Percentiles rank a stretch among this genome's conserved stretches.
phyloP scores from a whole-genome alignment of 257 asterid species.

The Forsythia viridissima region DNA sequence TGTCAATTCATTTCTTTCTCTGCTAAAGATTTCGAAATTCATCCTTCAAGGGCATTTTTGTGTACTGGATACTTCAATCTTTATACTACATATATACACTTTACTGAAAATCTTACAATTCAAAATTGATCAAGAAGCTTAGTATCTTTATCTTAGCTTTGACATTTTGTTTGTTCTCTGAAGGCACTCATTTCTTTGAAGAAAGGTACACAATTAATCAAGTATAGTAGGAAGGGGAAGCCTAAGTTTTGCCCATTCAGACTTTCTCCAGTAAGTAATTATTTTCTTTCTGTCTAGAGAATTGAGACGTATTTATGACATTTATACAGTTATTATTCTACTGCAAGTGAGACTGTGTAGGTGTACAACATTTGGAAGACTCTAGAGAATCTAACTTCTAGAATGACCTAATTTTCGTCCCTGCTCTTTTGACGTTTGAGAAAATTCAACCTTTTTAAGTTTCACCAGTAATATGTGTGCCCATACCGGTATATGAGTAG shows the following conservation, averaged over 20 bases:
- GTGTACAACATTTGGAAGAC: background rate
- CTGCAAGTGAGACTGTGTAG: background rate
- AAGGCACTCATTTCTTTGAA: constrained; percentile 86
- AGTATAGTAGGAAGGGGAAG: constrained; percentile 96
- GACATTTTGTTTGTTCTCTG: constrained; percentile 21
- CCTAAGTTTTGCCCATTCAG: constrained; percentile 91
- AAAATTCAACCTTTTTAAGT: background rate
- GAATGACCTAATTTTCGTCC: background rate
- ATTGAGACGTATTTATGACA: background rate
- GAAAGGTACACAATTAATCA: constrained; percentile 91
- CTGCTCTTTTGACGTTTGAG: background rate
- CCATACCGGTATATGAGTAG: background rate
- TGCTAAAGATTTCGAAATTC: background rate
- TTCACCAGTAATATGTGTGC: background rate
- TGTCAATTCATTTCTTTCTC: background rate
- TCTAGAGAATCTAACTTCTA: background rate
- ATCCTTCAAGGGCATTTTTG: background rate
- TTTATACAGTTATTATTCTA: background rate
- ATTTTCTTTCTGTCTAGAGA: background rate
- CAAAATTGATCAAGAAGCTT: background rate
- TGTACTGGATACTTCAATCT: background rate
- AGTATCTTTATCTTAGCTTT: constrained; percentile 19
- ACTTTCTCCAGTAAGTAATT: constrained; percentile 79
- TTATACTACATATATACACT: background rate
- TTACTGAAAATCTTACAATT: background rate